Conservation (phyloP, 176 grass and related monocot genomes). For the Musa acuminata region DNA sequence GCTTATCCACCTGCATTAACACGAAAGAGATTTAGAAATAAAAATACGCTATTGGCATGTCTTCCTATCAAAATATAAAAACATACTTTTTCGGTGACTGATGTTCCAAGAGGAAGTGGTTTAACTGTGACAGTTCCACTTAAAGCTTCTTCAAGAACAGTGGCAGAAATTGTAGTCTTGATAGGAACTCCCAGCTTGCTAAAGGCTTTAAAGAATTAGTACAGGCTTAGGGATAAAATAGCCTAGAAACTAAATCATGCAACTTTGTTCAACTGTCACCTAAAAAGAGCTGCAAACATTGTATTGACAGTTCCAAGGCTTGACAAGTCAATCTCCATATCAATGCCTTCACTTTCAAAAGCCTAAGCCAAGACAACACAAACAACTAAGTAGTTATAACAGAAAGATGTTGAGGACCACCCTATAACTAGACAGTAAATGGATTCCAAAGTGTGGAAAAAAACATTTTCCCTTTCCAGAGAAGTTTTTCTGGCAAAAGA, state of each 20-base stretch:
- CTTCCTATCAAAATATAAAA: conserved; percentile 14
- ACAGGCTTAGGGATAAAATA: conserved; percentile 6
- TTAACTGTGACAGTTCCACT: conserved; percentile 88
- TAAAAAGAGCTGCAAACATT: conserved; percentile 99
- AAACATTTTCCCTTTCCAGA: background rate
- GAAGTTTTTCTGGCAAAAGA: background rate
- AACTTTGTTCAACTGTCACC: conserved; percentile 34
- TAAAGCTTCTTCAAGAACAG: conserved; percentile 89
- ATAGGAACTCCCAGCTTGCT: conserved; percentile 99
- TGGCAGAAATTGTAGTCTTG: conserved; percentile 88
- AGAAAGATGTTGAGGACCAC: background rate
- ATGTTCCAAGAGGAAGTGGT: conserved; percentile 82
- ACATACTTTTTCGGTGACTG: conserved; percentile 69
- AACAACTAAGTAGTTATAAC: conserved; percentile 1
- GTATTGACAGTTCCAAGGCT: conserved; percentile 99
- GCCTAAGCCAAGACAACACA: conserved; percentile 39
- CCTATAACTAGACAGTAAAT: background rate
- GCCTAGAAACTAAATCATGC: conserved; percentile 21
- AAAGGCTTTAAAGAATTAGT: conserved; percentile 22
- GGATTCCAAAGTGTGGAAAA: background rate
- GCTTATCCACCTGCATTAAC: conserved; percentile 80
- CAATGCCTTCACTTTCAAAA: conserved; percentile 93
- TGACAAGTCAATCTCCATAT: conserved; percentile 99
- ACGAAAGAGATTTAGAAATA: conserved; percentile 8
- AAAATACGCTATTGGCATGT: conserved; percentile 7